Evolutionary conservation across 2,329 filamentous ascomycete species (phyloP), one percentile per base, ranked within the genome.

Genomic region (Hymenoscyphus linearis): DNA sequence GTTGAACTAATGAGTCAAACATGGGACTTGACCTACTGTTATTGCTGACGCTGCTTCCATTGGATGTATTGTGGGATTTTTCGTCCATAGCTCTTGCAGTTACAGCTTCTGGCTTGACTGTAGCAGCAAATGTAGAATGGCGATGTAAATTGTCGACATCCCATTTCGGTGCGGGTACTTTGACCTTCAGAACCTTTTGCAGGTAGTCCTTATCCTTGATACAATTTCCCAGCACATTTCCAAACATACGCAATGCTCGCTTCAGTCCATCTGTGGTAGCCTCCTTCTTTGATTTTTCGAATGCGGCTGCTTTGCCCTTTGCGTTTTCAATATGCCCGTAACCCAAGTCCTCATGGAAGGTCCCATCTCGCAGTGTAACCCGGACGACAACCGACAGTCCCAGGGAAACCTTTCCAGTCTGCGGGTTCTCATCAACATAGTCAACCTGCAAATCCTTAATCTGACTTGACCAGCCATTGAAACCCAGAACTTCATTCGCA

Each of bases 231-330:
- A 99, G 80, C 16, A 98, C 89, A 70, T 98, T 98, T 62, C 95
- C 95, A 75, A 99, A 99, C 65, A 87, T 97, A 62, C 93, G 84
- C 70, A 99, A 74, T 1, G 95, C 86, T 67, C 95, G 84, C 76
- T 99, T 99, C 72, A 99, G 74, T 1, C 87, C 95, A 76, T 99
- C 95, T 10, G 96, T 98, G 2, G 92, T 96, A 7, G 91, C 96
- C 78, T 98, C 93, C 74, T 99, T 99, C 79, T 98, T 99, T 1
- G 95, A 93, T 76, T 99, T 99, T 74, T 99, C 95, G 71, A 98
- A 99, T 0, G 93, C 95, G 57, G 90, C 89, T 2, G 93, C 93
- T 77, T 99, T 99, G 60, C 91, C 90, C 76, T 93, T 96, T 74
- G 88, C 91, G 71, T 99, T 99, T 75, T 98, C 93, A 68, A 96